phyloP scores from a whole-genome alignment of 73 alveolate species.

The Blepharisma japonicum region DNA sequence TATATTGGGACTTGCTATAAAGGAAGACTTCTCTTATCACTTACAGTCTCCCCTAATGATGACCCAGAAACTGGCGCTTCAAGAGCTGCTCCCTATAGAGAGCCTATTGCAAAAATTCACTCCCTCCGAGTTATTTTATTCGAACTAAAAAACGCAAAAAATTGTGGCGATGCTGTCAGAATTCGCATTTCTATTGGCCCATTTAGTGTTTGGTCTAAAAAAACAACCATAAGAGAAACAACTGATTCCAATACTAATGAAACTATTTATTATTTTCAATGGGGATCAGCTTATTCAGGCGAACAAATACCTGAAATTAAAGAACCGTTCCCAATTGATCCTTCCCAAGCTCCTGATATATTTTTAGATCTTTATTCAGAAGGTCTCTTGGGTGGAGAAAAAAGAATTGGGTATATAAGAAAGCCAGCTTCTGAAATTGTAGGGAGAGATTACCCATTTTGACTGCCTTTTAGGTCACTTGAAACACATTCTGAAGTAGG shows the following conservation, averaged over 20 bases:
- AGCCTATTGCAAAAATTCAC: constrained; percentile 62
- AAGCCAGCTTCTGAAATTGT: constrained; percentile 44
- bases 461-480: constrained; percentile 24
- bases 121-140: constrained; percentile 65
- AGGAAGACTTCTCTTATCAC: constrained; percentile 83
- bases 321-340: constrained; percentile 69
- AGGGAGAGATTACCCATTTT: constrained; percentile 18
- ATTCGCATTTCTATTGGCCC: constrained; percentile 67
- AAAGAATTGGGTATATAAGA: constrained; percentile 62
- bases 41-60: constrained; percentile 69
- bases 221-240: constrained; percentile 37
- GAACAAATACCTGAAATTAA: constrained; percentile 34
- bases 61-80: constrained; percentile 65
- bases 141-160: constrained; percentile 66
- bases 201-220: constrained; percentile 26
- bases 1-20: constrained; percentile 74
- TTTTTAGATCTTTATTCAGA: constrained; percentile 67
- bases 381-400: constrained; percentile 47
- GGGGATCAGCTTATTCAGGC: constrained; percentile 35
- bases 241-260: constrained; percentile 41
- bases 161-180: constrained; percentile 62
- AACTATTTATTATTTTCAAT: constrained; percentile 29
- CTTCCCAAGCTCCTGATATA: constrained; percentile 76
- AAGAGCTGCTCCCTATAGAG: constrained; percentile 68
- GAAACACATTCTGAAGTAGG: constrained; percentile 10